Base-by-base conservation (phyloP, 2,329 filamentous ascomycete species). In the Penicillium corylophilum region DNA sequence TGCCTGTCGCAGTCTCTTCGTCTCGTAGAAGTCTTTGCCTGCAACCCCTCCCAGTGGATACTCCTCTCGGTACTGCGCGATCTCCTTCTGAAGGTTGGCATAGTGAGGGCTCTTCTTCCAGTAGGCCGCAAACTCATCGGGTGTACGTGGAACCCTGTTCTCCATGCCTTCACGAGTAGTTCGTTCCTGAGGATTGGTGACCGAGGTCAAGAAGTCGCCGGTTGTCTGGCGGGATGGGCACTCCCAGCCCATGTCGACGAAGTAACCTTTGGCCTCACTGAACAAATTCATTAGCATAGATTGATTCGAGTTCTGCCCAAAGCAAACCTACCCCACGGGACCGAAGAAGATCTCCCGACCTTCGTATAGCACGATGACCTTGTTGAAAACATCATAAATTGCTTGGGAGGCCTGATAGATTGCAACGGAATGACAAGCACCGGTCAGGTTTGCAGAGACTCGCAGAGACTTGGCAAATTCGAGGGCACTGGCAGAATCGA, bases 311-410 rank as follows among this genome's bases (percentile, higher is more conserved):
- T 33, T n/a, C 13, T 33, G 29, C n/a, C n/a, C 4, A 15, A n/a
- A n/a, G 2, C 13, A 5, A 15, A 33, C 29, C n/a, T 33, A 33
- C 29, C 29, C 15, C 5, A 33, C 29, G 0, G 82, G 80, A 0
- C 89, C 89, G 56, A 86, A 92, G 73, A 84, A 93, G 55, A 92
- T 92, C 64, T 92, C 82, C 0, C 85, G 80, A 1, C 89, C 89
- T 64, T 91, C 86, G 63, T 92, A 90, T 0, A 92, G 74, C 0
- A 93, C 85, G 0, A 84, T 78, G 0, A 82, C 83, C 66, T 91
- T 91, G 71, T 93, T 87, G 61, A 93, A 92, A 15, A 84, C 72
- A 49, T 85, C 80, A 50, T 79, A 79, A 13, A 79, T 76, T 39
- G 69, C 72, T 54, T 80, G 76, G 13, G 75, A 76, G 16, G 77